Conservation (phyloP, 2,329 filamentous ascomycete species). For the Rosellinia necatrix region DNA sequence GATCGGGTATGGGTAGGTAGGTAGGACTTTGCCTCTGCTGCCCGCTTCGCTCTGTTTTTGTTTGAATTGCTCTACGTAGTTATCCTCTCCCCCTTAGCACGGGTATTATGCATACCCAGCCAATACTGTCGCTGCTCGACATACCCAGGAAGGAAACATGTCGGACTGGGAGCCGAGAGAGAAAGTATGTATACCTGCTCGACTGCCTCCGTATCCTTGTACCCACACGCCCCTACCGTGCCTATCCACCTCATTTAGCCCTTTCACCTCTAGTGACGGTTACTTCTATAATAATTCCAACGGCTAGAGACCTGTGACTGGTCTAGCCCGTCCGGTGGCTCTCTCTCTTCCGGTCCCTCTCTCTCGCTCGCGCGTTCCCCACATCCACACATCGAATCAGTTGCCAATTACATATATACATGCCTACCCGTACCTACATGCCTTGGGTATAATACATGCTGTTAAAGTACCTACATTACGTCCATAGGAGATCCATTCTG, state of each 20-base stretch:
- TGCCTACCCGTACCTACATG: neutral
- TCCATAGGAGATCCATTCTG: conserved; percentile 3
- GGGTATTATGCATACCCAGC: no score
- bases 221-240: conserved; percentile 5
- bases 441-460: no score
- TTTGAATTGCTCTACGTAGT: no score
- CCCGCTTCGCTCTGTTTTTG: no score
- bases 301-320: conserved; percentile 19
- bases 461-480: neutral
- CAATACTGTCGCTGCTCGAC: no score
- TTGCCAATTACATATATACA: neutral
- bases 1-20: no score
- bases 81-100: no score
- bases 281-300: conserved; percentile 23
- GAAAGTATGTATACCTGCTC: conserved; percentile 8
- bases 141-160: no score
- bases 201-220: neutral
- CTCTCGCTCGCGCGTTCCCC: conserved; percentile 7
- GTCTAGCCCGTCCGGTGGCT: conserved; percentile 24
- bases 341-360: conserved; percentile 12
- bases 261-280: conserved; percentile 31
- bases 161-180: neutral
- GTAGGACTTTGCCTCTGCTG: no score
- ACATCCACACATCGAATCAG: neutral
- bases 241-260: conserved; percentile 6